phyloP scores from a whole-genome alignment of 2,329 filamentous ascomycete species.

The Aspergillus sp. region DNA sequence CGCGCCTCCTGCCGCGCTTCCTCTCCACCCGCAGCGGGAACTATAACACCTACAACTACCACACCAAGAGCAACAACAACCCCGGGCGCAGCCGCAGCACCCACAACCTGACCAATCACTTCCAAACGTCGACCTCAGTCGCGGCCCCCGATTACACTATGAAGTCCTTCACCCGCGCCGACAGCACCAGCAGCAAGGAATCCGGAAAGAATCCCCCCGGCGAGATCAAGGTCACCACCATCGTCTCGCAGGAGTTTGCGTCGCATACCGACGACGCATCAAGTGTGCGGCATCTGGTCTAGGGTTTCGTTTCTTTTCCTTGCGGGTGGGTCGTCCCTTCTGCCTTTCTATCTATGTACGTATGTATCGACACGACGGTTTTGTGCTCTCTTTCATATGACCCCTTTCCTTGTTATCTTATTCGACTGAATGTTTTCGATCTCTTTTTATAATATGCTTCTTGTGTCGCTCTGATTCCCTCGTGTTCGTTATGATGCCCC shows the following conservation, averaged over 20 bases:
- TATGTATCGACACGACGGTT: not conserved
- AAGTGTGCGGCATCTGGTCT: conserved; percentile 23
- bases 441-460: not conserved
- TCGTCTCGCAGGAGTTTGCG: conserved; percentile 20
- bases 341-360: not conserved
- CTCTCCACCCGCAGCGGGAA: conserved; percentile 23
- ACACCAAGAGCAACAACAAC: conserved; percentile 18
- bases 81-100: conserved; percentile 14
- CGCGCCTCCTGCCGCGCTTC: conserved; percentile 24
- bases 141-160: conserved; percentile 1
- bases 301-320: not conserved
- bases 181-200: not conserved
- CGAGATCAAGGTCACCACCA: conserved; percentile 30
- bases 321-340: not conserved
- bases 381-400: not conserved
- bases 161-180: not conserved
- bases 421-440: not conserved
- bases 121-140: conserved; percentile 23
- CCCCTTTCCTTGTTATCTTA: not conserved
- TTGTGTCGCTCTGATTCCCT: not conserved
- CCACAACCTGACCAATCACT: conserved; percentile 9
- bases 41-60: conserved; percentile 15
- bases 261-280: conserved; percentile 17
- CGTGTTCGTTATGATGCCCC: not conserved
- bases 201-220: not conserved